These are phyloP conservation scores for Dysphania ambrosioides DNA, from an alignment of 148 eudicot genomes.

Conservation along the genomic window DNA sequence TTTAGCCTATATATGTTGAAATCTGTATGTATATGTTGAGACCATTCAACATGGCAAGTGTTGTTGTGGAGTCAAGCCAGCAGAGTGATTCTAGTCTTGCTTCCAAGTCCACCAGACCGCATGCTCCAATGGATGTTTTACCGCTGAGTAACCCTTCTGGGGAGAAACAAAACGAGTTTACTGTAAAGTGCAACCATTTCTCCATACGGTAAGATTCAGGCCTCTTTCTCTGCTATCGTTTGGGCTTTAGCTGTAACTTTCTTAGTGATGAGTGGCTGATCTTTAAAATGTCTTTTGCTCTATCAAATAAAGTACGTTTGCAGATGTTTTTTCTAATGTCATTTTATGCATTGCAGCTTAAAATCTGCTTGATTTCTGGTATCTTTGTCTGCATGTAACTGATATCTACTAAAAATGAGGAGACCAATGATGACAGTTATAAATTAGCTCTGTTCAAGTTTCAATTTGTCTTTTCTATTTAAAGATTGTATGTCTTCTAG, in stretches of 20 bases:
- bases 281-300: neutral
- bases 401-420: neutral
- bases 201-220: slow-evolving; percentile 43
- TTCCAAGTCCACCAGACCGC: slow-evolving; percentile 27
- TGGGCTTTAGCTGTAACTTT: neutral
- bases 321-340: neutral
- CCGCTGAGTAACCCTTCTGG: slow-evolving; percentile 27
- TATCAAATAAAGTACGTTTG: neutral
- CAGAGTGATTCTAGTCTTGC: slow-evolving; percentile 27
- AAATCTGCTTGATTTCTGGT: neutral
- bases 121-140: slow-evolving; percentile 29
- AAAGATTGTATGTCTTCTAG: neutral
- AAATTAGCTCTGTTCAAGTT: neutral
- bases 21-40: no score
- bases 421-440: neutral
- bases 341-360: neutral
- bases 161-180: slow-evolving; percentile 20
- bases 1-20: slow-evolving; percentile 11
- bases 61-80: slow-evolving; percentile 23
- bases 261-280: neutral
- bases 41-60: slow-evolving; percentile 27
- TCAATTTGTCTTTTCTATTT: neutral
- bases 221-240: slow-evolving; percentile 3
- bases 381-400: slow-evolving; percentile 8
- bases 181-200: slow-evolving; percentile 39